Evolutionary conservation across 2,329 filamentous ascomycete species (phyloP).

Genomic region (Bipolaris victoriae): DNA sequence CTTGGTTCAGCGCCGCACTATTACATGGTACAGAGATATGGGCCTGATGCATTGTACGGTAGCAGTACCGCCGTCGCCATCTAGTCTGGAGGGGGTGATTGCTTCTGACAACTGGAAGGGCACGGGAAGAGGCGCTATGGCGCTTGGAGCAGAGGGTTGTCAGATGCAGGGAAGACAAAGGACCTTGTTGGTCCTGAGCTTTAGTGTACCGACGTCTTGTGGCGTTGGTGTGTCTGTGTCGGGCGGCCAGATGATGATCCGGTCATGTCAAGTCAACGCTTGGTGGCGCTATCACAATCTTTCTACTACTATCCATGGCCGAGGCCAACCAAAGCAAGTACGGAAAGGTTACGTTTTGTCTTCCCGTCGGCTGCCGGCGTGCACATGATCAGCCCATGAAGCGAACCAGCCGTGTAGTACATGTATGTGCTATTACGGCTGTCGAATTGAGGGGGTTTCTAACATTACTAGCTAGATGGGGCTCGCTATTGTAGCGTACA

Average conservation of each 20-base stretch:
- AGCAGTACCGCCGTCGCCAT: neutral
- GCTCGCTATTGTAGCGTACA: constrained; percentile 2
- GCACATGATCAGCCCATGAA: neutral
- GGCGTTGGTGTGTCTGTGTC: neutral
- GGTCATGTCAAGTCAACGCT: neutral
- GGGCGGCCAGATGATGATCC: constrained; percentile 5
- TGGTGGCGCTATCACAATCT: neutral
- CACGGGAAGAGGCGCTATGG: neutral
- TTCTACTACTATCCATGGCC: neutral
- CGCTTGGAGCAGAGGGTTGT: neutral
- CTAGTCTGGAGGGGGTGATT: neutral
- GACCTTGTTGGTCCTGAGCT: neutral
- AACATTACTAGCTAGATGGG: neutral
- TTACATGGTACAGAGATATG: neutral
- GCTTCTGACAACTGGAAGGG: neutral
- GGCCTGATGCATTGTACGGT: neutral
- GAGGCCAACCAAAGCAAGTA: neutral
- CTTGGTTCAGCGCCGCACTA: neutral
- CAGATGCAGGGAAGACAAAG: constrained; percentile 2
- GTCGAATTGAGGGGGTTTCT: neutral
- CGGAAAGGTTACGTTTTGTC: neutral
- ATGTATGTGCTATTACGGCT: neutral
- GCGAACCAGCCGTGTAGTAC: neutral
- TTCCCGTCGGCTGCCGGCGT: constrained; percentile 1
- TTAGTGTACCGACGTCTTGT: constrained; percentile 6